Base-by-base conservation (phyloP, 1,284 basidiomycete genomes). In the Microbotryum violaceum region DNA sequence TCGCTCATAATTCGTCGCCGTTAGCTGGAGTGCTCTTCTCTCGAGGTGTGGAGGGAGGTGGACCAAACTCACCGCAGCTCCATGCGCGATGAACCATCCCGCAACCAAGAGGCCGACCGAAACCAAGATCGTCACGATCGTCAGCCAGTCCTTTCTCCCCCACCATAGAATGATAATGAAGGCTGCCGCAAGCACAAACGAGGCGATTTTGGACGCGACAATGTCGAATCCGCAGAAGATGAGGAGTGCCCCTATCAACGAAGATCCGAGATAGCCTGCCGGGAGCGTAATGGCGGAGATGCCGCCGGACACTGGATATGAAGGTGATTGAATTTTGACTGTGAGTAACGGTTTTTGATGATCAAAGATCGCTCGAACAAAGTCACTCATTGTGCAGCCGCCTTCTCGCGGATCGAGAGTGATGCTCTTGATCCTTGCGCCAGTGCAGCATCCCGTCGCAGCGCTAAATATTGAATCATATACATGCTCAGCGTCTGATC, bases 271-370 rank as follows among this genome's bases (percentile, higher is more conserved):
- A 75, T 97, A 97, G 45, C 91, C 91, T 2, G 91, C 91, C 0
- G 74, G 73, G 0, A 91, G 79, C 1, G 90, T 89, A 54, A 94
- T 80, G 80, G 86, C 88, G 12, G 85, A 80, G 49, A 96, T 85
- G 1, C 93, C 94, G 29, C 93, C 93, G 45, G 89, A 85, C 92
- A 97, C 97, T 33, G 94, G 97, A 14, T 86, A 85, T 2, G 94
- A 94, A 20, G 33, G 27, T 29, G 31, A 31, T 31, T 8, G 2
- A 10, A 10, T 75, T 74, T 62, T 74, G 67, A 49, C 65, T 57
- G 44, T 69, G 60, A 69, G 69, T 62, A 31, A 61, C 58, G 44
- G 12, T 51, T 45, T 27, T 44, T 21, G 42, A 4, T 18, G 37
- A 2, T 31, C n/a, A 16, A 8, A 23, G 21, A 18, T 14, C 46